A percentile compares a stretch with the other conserved stretches of the same genome.
Conservation (phyloP, 371 early-diverging fungal genomes). For the Rhizomucor miehei region DNA sequence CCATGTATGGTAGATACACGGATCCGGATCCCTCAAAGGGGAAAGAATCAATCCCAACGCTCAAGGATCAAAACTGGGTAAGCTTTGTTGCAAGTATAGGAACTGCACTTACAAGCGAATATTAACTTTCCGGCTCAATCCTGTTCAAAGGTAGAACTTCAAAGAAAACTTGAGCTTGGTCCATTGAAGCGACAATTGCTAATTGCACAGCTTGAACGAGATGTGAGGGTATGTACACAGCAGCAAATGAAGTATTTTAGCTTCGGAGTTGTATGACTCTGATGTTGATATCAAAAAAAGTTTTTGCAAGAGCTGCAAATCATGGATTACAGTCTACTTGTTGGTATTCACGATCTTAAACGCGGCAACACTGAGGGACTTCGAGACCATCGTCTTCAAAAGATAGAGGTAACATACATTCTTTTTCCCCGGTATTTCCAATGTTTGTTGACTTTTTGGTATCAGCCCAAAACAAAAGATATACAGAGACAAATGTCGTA, state of each 20-base stretch:
- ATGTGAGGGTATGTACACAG: slow-evolving; percentile 53
- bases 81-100: too few species aligned
- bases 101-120: too few species aligned
- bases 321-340: slow-evolving; percentile 96
- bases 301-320: slow-evolving; percentile 78
- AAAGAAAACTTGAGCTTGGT: slow-evolving; percentile 77
- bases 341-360: slow-evolving; percentile 85
- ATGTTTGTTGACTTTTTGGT: not conserved
- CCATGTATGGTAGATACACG: slow-evolving; percentile 82
- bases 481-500: slow-evolving; percentile 18
- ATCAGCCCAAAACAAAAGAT: slow-evolving; percentile 21
- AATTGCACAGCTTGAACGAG: slow-evolving; percentile 80
- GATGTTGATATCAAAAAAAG: too few species aligned
- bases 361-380: slow-evolving; percentile 85
- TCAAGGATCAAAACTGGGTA: slow-evolving; percentile 97
- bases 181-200: slow-evolving; percentile 74
- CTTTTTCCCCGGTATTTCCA: not conserved
- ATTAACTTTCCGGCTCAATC: not conserved
- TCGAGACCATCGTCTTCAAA: slow-evolving; percentile 81
- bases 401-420: slow-evolving; percentile 59
- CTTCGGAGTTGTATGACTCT: too few species aligned
- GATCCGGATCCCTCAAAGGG: slow-evolving; percentile 67
- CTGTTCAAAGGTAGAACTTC: slow-evolving; percentile 31
- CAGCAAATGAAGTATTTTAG: not conserved
- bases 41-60: slow-evolving; percentile 74